Base-by-base conservation (phyloP, 2,329 filamentous ascomycete genomes). In the Cercospora beticola region DNA sequence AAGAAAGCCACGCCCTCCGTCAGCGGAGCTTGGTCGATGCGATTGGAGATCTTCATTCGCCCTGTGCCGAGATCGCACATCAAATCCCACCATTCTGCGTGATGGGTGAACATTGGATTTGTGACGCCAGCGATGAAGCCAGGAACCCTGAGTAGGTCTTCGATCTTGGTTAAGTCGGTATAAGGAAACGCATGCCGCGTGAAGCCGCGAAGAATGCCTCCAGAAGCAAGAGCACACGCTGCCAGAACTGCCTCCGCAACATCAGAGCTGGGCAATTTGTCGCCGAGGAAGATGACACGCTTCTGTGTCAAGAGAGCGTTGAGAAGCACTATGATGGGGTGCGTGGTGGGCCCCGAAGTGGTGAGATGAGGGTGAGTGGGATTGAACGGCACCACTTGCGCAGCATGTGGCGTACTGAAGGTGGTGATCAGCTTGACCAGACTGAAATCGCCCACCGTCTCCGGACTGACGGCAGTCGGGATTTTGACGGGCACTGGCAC, bases 91-190 rank as follows among this genome's bases (percentile, higher is more conserved):
- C 95, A 99, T 78, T 97, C 94, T 0, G 92, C 92, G 76, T 98
- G 94, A 76, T 93, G 89, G 70, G 94, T 93, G 78, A 99, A 99
- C 0, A 93, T 94, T 5, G 95, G 95, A 77, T 99, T 99, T 1
- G 94, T 99, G 49, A 99, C 95, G 67, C 95, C 95, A 2, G 95
- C 95, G 75, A 99, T 97, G 80, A 99, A 99, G 2, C 95, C 95
- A 6, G 95, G 94, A 0, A 99, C 95, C 75, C 96, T 94, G 59
- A 99, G 86, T 10, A 99, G 86, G 78, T 98, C 95, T 73, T 99
- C 95, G 68, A 99, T 94, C 81, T 99, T 99, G 72, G 93, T 97
- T 54, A 99, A 85, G 82, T 99, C 95, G 0, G 95, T 99, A 78
- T 99, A 99, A 2, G 95, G 95, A 78, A 99, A 99, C 0, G 95